Evolutionary conservation across 352 stramenopile genomes (phyloP), one percentile per base, ranked within the genome.

Genomic region (Globisporangium irregulare): DNA sequence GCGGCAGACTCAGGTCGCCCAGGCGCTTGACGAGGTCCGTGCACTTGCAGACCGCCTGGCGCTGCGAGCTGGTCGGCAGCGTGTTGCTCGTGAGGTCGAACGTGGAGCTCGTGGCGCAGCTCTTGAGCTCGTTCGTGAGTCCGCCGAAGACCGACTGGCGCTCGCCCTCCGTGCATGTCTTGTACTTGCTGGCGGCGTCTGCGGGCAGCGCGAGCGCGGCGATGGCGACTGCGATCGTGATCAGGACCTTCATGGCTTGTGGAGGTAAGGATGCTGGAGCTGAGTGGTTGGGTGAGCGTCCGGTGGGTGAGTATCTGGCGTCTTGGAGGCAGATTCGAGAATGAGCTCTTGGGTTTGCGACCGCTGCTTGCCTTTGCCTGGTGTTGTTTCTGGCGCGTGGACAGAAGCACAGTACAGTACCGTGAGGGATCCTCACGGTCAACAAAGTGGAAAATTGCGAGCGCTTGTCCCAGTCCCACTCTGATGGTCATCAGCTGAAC

Each of bases 11-110:
- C 43, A 76, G 62, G 59, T 79, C 62, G 27, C 58, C 46, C 43
- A 79, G 34, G 41, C 74, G 53, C 66, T 76, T 68, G 25, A 79
- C 48, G 24, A 79, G 70, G 55, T 64, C 18, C 48, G 63, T 64
- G 70, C 73, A 79, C 70, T 79, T 72, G 66, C 73, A 79, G 54
- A 79, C 58, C 27, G 59, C 64, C 55, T 67, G 34, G 48, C 73
- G 73, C 70, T 79, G 66, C 25, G 50, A 36, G 43, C 64, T 65
- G 27, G 69, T 72, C 15, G 73, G 73, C 24, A 79, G 51, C 48
- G 67, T 54, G 50, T 53, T 43, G 61, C 64, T 66, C 27, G 73
- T 70, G 51, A 79, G 54, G 67, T 79, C 66, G 55, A 59, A 76
- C n/a, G 61, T 66, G 18, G 73, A 68, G 20, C 12, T 64, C 34